phyloP scores from a whole-genome alignment of 2,329 filamentous ascomycete genomes.

The Dichotomopilus funicola region DNA sequence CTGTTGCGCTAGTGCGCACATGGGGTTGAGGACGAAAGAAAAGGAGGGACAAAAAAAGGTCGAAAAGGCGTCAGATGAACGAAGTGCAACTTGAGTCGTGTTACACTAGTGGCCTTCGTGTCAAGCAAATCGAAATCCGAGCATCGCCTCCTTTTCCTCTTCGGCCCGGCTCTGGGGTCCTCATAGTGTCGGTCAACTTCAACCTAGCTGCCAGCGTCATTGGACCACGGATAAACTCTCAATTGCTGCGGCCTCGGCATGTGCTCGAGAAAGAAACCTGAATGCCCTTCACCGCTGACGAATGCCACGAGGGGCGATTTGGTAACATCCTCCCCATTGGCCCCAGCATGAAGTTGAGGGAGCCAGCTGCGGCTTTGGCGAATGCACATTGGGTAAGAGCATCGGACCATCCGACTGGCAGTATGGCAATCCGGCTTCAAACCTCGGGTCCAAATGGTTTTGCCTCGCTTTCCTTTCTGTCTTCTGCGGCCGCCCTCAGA shows the following conservation, averaged over 20 bases:
- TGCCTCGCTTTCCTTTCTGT: too few relatives aligned
- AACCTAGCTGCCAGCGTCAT: too few relatives aligned
- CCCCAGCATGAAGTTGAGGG: neutral
- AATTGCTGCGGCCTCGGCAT: neutral
- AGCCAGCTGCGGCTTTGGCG: neutral
- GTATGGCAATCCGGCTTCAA: neutral
- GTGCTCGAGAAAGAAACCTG: neutral
- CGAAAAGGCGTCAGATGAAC: neutral
- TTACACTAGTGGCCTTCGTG: neutral
- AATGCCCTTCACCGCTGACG: neutral
- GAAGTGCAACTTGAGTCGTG: neutral
- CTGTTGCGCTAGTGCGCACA: constrained; percentile 2
- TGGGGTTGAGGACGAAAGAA: neutral
- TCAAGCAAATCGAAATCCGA: neutral
- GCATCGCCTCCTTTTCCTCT: too few relatives aligned
- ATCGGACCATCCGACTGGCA: constrained; percentile 3
- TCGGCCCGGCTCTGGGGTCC: too few relatives aligned
- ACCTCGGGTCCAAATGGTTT: too few relatives aligned
- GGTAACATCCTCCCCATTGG: constrained; percentile 2
- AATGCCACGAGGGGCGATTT: neutral
- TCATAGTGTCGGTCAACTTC: neutral
- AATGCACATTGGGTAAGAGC: constrained; percentile 4
- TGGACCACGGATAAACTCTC: neutral
- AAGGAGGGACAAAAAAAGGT: neutral
- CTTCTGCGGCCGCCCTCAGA: too few relatives aligned